Evolutionary conservation across 164 flowering plant genomes (phyloP).

Genomic region (Cinnamomum micranthum): DNA sequence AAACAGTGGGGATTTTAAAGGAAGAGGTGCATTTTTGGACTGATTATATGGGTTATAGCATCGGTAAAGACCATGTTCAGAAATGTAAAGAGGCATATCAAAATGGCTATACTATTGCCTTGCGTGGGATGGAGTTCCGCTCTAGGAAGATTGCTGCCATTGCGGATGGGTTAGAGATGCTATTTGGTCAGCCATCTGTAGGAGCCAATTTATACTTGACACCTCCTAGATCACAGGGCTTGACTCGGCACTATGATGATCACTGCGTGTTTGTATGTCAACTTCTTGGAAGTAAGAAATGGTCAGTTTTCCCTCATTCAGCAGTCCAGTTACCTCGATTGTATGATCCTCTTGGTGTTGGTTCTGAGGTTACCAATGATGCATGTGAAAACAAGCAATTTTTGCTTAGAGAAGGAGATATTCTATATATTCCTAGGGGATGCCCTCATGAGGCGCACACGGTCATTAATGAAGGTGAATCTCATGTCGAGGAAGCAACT

Average conservation of each 20-base stretch:
- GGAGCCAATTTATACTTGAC: conserved; percentile 77
- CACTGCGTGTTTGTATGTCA: conserved; percentile 85
- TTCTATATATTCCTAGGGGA: conserved; percentile 81
- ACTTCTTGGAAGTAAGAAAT: conserved; percentile 53
- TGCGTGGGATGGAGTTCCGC: conserved; percentile 80
- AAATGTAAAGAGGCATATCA: conserved; percentile 51
- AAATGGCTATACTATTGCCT: conserved; percentile 65
- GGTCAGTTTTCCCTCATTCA: conserved; percentile 40
- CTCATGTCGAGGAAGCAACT: conserved; percentile 11
- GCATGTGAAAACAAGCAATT: conserved; percentile 23
- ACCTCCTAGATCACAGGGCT: conserved; percentile 73
- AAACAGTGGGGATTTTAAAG: conserved; percentile 30
- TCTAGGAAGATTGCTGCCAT: conserved; percentile 44
- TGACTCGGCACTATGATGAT: conserved; percentile 72
- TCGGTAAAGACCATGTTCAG: conserved; percentile 21
- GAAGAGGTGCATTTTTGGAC: conserved; percentile 49
- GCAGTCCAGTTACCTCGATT: conserved; percentile 55
- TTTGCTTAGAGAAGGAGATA: conserved; percentile 62
- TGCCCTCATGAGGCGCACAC: conserved; percentile 70
- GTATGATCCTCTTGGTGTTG: conserved; percentile 41
- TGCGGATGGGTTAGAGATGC: conserved; percentile 49
- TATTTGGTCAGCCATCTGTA: conserved; percentile 80
- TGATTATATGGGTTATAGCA: conserved; percentile 12
- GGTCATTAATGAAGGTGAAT: conserved; percentile 16
- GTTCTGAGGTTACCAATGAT: conserved; percentile 18